Conservation (phyloP, 176 grass and related monocot species). For the Rhynchospora breviuscula region DNA sequence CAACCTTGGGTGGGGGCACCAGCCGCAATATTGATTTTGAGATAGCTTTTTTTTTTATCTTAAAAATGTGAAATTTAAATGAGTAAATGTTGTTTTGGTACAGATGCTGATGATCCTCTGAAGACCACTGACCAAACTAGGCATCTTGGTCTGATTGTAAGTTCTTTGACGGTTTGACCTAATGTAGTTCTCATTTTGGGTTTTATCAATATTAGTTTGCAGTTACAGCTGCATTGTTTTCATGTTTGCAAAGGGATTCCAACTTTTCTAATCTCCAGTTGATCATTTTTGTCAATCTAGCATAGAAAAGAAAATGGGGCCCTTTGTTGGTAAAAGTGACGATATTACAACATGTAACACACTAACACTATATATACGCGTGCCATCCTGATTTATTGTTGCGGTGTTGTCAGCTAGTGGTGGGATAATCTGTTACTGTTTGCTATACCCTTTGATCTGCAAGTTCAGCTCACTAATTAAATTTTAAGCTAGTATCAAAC, state of each 20-base stretch:
- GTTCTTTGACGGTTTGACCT: constrained; percentile 28
- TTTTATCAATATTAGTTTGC: neutral
- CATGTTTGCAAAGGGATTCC: neutral
- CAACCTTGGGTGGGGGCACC: too few species aligned
- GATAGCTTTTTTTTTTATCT: neutral
- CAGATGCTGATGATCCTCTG: constrained; percentile 63
- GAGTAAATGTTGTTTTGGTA: neutral
- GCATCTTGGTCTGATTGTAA: constrained; percentile 78
- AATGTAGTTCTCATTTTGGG: neutral
- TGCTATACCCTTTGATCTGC: too few species aligned
- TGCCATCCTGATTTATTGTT: neutral
- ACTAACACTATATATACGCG: neutral
- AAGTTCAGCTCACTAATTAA: too few species aligned
- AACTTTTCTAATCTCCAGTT: neutral
- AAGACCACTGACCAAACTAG: constrained; percentile 66
- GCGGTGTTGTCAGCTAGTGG: neutral
- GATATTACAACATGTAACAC: neutral
- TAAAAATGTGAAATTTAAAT: neutral
- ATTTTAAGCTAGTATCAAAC: neutral
- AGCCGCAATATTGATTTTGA: too few species aligned
- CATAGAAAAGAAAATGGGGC: neutral
- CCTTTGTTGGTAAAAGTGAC: neutral
- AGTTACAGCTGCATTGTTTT: neutral
- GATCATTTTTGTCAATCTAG: neutral
- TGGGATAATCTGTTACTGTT: too few species aligned